Conservation (phyloP, 73 alveolate genomes). For the Stentor roeselii region DNA sequence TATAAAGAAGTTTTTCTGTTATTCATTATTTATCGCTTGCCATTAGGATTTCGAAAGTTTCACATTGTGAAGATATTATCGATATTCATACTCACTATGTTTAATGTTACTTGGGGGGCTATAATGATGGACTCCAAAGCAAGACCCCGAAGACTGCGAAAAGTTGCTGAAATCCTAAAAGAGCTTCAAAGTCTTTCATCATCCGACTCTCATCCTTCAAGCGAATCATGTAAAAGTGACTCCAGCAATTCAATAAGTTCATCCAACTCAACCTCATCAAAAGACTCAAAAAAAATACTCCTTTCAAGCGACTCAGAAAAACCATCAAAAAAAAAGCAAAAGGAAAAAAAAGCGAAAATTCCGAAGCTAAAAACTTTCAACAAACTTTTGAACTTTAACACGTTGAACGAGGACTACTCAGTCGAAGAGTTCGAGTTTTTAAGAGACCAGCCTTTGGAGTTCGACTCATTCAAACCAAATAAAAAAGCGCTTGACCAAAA, state of each 20-base stretch:
- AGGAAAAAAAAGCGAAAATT: neutral
- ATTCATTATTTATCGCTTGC: neutral
- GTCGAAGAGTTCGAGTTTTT: conserved; percentile 3
- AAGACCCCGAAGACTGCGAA: neutral
- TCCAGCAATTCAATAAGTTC: no score
- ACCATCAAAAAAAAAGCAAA: neutral
- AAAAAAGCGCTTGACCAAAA: conserved; percentile 12
- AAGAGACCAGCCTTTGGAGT: conserved; percentile 16
- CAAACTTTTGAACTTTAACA: neutral
- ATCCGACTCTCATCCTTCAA: no score
- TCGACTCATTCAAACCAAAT: no score
- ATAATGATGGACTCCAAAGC: neutral
- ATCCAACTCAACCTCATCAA: no score
- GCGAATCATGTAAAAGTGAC: no score
- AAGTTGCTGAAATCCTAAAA: neutral
- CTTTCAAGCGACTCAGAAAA: neutral
- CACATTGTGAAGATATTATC: no score
- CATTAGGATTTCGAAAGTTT: no score
- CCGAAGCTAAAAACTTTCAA: conserved; percentile 12
- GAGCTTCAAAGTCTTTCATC: no score
- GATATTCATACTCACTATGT: no score
- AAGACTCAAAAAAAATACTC: no score
- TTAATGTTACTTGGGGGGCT: no score
- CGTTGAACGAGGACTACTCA: neutral
- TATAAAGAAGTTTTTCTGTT: neutral